These are phyloP conservation scores for Naganishia friedmannii DNA, from an alignment of 768 basidiomycete species.

Conservation along the genomic window DNA sequence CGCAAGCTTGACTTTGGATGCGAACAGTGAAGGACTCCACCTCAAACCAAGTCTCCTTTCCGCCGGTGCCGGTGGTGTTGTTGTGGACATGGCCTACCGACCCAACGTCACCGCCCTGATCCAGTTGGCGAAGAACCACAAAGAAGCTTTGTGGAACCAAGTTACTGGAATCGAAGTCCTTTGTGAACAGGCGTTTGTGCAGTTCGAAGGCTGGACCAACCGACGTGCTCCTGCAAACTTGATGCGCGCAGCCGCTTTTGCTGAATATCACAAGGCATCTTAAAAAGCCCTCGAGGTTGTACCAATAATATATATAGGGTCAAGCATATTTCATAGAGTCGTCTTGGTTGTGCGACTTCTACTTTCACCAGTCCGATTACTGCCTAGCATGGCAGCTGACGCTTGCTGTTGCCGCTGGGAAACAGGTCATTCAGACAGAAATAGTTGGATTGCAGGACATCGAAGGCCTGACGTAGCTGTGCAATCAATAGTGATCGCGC, in stretches of 20 bases:
- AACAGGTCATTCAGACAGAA: no score
- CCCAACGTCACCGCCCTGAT: conserved; percentile 81
- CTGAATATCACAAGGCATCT: conserved; percentile 36
- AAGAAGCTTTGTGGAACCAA: conserved; percentile 39
- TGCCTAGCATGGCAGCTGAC: no score
- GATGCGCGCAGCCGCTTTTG: conserved; percentile 45
- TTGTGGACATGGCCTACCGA: conserved; percentile 92
- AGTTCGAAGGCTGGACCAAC: conserved; percentile 49
- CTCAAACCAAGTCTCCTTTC: conserved; percentile 63
- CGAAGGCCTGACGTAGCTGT: no score
- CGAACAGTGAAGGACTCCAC: conserved; percentile 52
- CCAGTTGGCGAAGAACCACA: conserved; percentile 59
- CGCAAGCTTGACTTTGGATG: conserved; percentile 58
- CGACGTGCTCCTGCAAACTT: conserved; percentile 43
- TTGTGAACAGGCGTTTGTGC: conserved; percentile 48
- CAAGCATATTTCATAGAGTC: background rate
- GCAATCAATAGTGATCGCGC: no score
- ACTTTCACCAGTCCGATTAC: no score
- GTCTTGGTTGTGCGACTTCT: no score
- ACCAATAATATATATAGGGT: background rate
- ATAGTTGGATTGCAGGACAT: no score
- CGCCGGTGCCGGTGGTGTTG: conserved; percentile 63
- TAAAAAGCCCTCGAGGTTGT: conserved; percentile 17
- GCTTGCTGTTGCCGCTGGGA: no score
- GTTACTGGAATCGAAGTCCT: conserved; percentile 49